Percentiles rank a stretch among this genome's conserved stretches.
phyloP scores from a whole-genome alignment of 768 basidiomycete genomes.

The Chlorophyllum brunneum region DNA sequence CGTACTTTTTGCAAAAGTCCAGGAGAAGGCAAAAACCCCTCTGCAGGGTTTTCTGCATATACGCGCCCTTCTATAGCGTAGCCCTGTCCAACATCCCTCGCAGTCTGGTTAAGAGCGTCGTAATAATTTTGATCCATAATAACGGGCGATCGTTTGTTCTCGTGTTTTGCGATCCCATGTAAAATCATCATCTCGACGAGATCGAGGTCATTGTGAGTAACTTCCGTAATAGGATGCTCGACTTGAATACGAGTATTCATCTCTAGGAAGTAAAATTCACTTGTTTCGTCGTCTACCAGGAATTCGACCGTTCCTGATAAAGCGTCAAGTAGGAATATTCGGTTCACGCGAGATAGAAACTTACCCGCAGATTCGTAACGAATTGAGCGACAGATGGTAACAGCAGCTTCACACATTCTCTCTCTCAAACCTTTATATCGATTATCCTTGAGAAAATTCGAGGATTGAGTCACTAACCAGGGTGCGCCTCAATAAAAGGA shows the following conservation, averaged over 20 bases:
- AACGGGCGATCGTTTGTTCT: constrained; percentile 10
- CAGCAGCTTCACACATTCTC: constrained; percentile 51
- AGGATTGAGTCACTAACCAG: constrained; percentile 29
- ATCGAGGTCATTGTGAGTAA: constrained; percentile 50
- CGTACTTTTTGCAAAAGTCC: constrained; percentile 58
- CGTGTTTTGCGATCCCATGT: constrained; percentile 43
- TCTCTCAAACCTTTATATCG: constrained; percentile 35
- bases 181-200: constrained; percentile 63
- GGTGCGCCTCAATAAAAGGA: constrained; percentile 45
- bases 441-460: neutral
- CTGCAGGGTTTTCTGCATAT: constrained; percentile 61
- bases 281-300: constrained; percentile 50
- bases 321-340: neutral
- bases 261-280: constrained; percentile 63
- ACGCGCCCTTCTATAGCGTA: constrained; percentile 55
- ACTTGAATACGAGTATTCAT: constrained; percentile 73
- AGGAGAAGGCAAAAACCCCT: constrained; percentile 53
- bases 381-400: constrained; percentile 42
- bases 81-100: constrained; percentile 13
- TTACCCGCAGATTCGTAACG: constrained; percentile 58
- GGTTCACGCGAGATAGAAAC: neutral
- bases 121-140: constrained; percentile 38
- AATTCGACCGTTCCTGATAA: constrained; percentile 64
- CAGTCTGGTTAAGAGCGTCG: constrained; percentile 17
- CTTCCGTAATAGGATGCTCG: constrained; percentile 66